Conservation (phyloP, 1,284 basidiomycete genomes). For the Leccinum subfulvum region DNA sequence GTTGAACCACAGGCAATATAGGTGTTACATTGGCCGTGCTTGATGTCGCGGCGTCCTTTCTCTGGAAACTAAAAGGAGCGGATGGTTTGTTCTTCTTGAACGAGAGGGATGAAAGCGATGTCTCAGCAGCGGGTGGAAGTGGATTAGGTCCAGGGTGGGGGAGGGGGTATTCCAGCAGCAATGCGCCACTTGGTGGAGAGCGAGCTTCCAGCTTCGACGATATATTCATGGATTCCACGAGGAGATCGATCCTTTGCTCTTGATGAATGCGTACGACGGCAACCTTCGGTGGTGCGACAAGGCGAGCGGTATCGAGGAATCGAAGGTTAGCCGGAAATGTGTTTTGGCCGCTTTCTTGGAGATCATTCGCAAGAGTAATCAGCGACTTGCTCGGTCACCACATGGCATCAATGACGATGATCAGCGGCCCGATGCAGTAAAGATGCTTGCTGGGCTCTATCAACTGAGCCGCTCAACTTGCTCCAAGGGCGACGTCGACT, state of each 20-base stretch:
- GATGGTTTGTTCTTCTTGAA: conserved; percentile 43
- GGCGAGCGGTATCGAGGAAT: not conserved
- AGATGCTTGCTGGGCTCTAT: not conserved
- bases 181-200: conserved; percentile 52
- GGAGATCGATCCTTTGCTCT: conserved; percentile 28
- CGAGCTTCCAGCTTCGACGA: conserved; percentile 33
- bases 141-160: conserved; percentile 30
- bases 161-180: conserved; percentile 36
- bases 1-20: no score
- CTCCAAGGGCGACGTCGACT: not conserved
- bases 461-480: not conserved
- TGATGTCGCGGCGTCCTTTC: conserved; percentile 13
- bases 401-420: not conserved
- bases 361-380: not conserved
- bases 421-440: not conserved
- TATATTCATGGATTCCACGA: conserved; percentile 31
- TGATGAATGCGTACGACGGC: conserved; percentile 30
- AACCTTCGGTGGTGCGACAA: conserved; percentile 19
- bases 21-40: not conserved
- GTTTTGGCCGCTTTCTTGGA: not conserved
- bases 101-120: conserved; percentile 33
- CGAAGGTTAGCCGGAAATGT: not conserved
- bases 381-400: not conserved
- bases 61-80: conserved; percentile 7
- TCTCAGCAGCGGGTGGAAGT: conserved; percentile 27